Percentiles rank a stretch among this genome's conserved stretches.
These are phyloP conservation scores for Bipolaris zeicola DNA, from an alignment of 2,329 filamentous ascomycete genomes.

Conservation along the genomic window DNA sequence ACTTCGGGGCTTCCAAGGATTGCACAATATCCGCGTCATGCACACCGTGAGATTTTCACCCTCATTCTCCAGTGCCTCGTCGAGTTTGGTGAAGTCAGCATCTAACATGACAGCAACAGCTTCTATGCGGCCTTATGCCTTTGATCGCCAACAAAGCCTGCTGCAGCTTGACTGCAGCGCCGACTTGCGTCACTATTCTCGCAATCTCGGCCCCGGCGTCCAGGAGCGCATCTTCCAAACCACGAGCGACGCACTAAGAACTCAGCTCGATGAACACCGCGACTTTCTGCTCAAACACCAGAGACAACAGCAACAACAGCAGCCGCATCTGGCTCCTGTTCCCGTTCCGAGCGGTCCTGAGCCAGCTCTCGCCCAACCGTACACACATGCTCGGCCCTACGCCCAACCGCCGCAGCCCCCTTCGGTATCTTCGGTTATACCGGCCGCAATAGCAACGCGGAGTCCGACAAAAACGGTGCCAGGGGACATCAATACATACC, in stretches of 20 bases:
- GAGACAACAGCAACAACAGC: conserved; percentile 7
- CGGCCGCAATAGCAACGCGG: conserved; percentile 4
- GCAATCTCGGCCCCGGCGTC: conserved; percentile 30
- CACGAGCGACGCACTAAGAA: conserved; percentile 26
- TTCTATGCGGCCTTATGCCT: conserved; percentile 8
- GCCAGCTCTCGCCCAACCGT: neutral
- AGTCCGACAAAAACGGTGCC: conserved; percentile 6
- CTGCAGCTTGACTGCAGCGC: conserved; percentile 31
- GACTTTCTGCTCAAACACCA: conserved; percentile 23
- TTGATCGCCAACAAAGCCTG: conserved; percentile 24
- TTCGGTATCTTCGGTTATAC: conserved; percentile 13
- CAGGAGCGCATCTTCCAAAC: conserved; percentile 28
- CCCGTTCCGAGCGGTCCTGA: conserved; percentile 12
- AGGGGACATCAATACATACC: conserved; percentile 20
- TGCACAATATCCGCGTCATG: conserved; percentile 17
- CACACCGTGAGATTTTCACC: conserved; percentile 7
- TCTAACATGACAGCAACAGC: conserved; percentile 14
- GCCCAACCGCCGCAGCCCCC: conserved; percentile 13
- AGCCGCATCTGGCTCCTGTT: conserved; percentile 16
- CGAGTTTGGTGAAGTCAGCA: conserved; percentile 2
- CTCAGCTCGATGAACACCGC: conserved; percentile 29
- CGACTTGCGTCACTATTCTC: conserved; percentile 27
- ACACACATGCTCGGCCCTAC: neutral
- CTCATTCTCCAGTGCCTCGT: conserved; percentile 4
- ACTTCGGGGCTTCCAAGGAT: conserved; percentile 4